phyloP scores from a whole-genome alignment of 208 protist species.

The Lotmaria passim region DNA sequence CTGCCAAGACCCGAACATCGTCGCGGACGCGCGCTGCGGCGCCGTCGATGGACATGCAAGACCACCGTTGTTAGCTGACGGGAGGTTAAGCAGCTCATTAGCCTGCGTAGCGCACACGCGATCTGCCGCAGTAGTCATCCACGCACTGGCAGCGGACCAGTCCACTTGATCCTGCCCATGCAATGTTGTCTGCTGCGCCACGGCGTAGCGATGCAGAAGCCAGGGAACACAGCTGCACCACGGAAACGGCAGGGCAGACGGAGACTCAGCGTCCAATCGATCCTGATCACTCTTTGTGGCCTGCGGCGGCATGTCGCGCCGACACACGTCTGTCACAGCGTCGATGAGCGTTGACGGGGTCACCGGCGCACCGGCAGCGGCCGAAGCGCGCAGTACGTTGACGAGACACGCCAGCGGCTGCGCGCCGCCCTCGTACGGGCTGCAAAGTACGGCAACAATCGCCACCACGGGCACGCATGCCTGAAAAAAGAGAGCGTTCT shows the following conservation, averaged over 20 bases:
- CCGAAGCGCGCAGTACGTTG: constrained; percentile 9
- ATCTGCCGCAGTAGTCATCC: constrained; percentile 40
- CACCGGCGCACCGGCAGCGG: constrained; percentile 8
- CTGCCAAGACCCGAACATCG: constrained; percentile 28
- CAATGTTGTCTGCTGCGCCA: not conserved
- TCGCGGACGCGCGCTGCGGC: not conserved
- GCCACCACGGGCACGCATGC: constrained; percentile 21
- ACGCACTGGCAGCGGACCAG: constrained; percentile 29
- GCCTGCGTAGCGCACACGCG: constrained; percentile 34
- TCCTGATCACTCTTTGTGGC: too few relatives aligned
- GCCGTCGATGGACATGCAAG: not conserved
- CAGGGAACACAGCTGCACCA: constrained; percentile 38
- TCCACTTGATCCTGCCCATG: not conserved
- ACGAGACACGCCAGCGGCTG: constrained; percentile 17
- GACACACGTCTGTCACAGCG: too few relatives aligned
- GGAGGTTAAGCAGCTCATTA: constrained; percentile 19
- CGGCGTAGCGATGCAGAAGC: constrained; percentile 30
- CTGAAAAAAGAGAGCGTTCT: constrained; percentile 7
- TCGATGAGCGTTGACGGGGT: constrained; percentile 4
- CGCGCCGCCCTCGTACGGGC: constrained; percentile 13
- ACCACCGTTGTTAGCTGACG: not conserved
- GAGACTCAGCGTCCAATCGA: too few relatives aligned
- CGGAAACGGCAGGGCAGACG: not conserved
- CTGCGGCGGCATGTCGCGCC: too few relatives aligned
- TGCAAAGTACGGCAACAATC: constrained; percentile 13